phyloP scores from a whole-genome alignment of 345 rosid species.

The Mercurialis annua region DNA sequence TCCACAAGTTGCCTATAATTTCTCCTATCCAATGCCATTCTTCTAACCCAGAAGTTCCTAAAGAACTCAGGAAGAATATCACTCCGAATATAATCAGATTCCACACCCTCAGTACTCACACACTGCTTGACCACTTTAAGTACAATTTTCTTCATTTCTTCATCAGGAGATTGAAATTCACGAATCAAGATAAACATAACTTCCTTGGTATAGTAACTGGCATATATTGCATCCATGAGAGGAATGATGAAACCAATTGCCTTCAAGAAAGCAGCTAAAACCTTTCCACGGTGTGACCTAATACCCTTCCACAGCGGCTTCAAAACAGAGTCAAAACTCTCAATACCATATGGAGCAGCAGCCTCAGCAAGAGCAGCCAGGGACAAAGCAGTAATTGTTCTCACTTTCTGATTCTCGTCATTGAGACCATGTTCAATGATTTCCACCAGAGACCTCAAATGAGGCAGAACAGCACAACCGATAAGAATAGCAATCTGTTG shows the following conservation, averaged over 20 bases:
- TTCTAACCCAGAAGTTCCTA: conserved; percentile 87
- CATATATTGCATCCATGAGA: conserved; percentile 93
- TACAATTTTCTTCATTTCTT: conserved; percentile 98
- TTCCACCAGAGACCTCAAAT: conserved; percentile 85
- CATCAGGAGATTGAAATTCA: conserved; percentile 99
- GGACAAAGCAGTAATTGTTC: conserved; percentile 98
- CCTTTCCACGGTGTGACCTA: conserved; percentile 96
- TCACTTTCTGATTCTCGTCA: conserved; percentile 97
- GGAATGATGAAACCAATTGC: conserved; percentile 99
- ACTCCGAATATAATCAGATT: conserved; percentile 76
- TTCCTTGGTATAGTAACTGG: conserved; percentile 94
- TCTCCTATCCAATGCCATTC: conserved; percentile 96
- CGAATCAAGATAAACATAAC: conserved; percentile 91
- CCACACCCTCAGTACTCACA: conserved; percentile 98
- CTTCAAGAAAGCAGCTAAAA: conserved; percentile 98
- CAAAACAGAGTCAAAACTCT: conserved; percentile 93
- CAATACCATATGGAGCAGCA: conserved; percentile 98
- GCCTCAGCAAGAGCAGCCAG: conserved; percentile 99
- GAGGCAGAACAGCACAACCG: conserved; percentile 98
- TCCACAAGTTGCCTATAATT: conserved; percentile 92
- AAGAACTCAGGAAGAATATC: conserved; percentile 96
- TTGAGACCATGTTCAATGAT: conserved; percentile 91
- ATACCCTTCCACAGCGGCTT: conserved; percentile 99
- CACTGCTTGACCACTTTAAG: conserved; percentile 98
- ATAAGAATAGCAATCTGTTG: conserved; percentile 98